A percentile compares a stretch with the other conserved stretches of the same genome.
phyloP scores from a whole-genome alignment of 495 filamentous ascomycete species.

The Baudoinia panamericana region DNA sequence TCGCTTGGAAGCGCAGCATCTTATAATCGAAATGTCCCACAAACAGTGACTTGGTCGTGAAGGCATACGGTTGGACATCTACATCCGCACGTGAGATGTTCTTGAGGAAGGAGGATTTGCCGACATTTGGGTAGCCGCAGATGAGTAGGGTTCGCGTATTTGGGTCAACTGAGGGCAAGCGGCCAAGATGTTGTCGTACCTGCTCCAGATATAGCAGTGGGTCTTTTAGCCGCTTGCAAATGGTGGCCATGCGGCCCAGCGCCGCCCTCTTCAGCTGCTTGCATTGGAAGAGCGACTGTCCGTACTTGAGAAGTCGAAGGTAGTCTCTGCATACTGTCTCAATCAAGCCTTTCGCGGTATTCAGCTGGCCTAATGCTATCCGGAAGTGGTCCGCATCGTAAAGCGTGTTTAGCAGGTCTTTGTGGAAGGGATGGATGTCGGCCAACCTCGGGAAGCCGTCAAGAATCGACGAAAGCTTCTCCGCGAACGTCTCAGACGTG shows the following conservation, averaged over 20 bases:
- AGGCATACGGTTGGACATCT: slow-evolving; percentile 95
- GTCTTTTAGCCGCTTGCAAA: slow-evolving; percentile 84
- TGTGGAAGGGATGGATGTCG: slow-evolving; percentile 96
- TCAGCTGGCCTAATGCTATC: slow-evolving; percentile 89
- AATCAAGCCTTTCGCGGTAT: slow-evolving; percentile 89
- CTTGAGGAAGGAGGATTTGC: slow-evolving; percentile 88
- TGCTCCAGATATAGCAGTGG: slow-evolving; percentile 92
- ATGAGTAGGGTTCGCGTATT: slow-evolving; percentile 91
- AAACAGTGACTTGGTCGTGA: slow-evolving; percentile 95
- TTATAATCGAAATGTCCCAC: slow-evolving; percentile 99
- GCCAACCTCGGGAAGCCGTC: slow-evolving; percentile 87
- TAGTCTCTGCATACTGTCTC: slow-evolving; percentile 93
- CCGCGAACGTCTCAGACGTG: slow-evolving; percentile 92
- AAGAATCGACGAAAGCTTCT: slow-evolving; percentile 80
- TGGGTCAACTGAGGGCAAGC: slow-evolving; percentile 93
- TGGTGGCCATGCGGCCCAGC: slow-evolving; percentile 90
- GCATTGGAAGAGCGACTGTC: slow-evolving; percentile 89
- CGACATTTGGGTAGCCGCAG: slow-evolving; percentile 94
- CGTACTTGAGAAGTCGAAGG: slow-evolving; percentile 86
- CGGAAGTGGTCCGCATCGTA: slow-evolving; percentile 98
- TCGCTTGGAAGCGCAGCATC: slow-evolving; percentile 84
- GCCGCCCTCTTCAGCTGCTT: slow-evolving; percentile 85
- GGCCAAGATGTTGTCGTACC: slow-evolving; percentile 92
- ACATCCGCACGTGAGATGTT: slow-evolving; percentile 91
- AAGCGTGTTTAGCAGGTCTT: slow-evolving; percentile 68